phyloP scores from a whole-genome alignment of 805 yeast species.

The Cyberlindnera petersonii region DNA sequence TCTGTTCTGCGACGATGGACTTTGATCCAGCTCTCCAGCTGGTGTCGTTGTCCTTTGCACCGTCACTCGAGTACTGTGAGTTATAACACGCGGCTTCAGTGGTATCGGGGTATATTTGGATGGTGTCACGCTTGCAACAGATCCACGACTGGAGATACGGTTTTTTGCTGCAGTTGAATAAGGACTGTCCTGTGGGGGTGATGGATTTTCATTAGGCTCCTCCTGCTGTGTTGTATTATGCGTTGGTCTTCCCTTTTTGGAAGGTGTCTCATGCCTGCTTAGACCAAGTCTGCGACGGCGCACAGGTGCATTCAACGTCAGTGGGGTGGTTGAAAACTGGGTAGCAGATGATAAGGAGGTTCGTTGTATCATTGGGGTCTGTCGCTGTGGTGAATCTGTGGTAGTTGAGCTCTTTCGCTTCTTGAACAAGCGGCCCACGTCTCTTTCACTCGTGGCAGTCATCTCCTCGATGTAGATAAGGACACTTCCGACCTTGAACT shows the following conservation, averaged over 20 bases:
- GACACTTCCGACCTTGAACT: conserved; percentile 17
- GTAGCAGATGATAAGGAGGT: background rate
- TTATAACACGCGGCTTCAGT: background rate
- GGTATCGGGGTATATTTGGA: conserved; percentile 4
- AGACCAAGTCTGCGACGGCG: conserved; percentile 20
- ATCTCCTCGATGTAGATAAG: conserved; percentile 17
- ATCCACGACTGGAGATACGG: too few species aligned
- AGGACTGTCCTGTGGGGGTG: conserved; percentile 5
- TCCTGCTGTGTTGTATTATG: background rate
- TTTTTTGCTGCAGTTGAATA: too few species aligned
- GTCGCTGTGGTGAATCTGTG: background rate
- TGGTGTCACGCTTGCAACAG: conserved; percentile 4
- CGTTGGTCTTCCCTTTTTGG: conserved; percentile 8
- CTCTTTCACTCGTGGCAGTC: conserved; percentile 14
- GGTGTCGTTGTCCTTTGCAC: background rate
- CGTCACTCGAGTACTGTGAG: too few species aligned
- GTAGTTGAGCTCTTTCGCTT: conserved; percentile 4
- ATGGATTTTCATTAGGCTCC: background rate
- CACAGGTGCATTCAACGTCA: background rate
- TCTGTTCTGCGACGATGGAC: conserved; percentile 2
- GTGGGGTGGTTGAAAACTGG: conserved; percentile 2
- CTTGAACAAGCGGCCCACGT: conserved; percentile 18
- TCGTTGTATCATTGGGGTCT: background rate
- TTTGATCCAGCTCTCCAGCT: background rate
- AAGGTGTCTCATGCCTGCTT: conserved; percentile 16